These are phyloP conservation scores for Chalciporus sphaerocephalus DNA, from an alignment of 768 basidiomycete genomes.

Conservation along the genomic window DNA sequence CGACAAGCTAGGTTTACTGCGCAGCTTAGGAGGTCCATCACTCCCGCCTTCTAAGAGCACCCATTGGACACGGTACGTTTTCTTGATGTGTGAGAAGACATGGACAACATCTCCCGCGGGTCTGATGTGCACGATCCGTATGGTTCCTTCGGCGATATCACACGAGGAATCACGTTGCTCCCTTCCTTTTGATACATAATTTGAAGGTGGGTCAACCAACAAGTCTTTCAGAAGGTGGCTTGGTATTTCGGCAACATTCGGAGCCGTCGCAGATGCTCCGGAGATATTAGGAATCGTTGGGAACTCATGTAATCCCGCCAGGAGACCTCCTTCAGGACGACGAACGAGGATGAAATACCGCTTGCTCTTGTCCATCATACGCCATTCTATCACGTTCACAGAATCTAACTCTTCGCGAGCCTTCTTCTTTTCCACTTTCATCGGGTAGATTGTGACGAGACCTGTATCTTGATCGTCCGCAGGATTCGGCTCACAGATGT, in stretches of 20 bases:
- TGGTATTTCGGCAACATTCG: slow-evolving; percentile 32
- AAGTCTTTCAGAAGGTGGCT: slow-evolving; percentile 37
- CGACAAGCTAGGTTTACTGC: neutral
- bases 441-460: slow-evolving; percentile 75
- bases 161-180: neutral
- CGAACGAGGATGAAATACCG: slow-evolving; percentile 74
- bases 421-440: slow-evolving; percentile 80
- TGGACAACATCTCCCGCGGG: slow-evolving; percentile 68
- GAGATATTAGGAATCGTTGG: slow-evolving; percentile 60
- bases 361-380: slow-evolving; percentile 31
- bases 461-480: slow-evolving; percentile 12
- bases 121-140: slow-evolving; percentile 42
- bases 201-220: slow-evolving; percentile 31
- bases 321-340: slow-evolving; percentile 84
- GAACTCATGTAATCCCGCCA: slow-evolving; percentile 89
- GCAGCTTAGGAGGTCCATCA: slow-evolving; percentile 38
- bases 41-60: slow-evolving; percentile 58
- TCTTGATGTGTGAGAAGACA: slow-evolving; percentile 86
- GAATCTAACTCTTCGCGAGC: slow-evolving; percentile 79
- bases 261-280: slow-evolving; percentile 34
- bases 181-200: slow-evolving; percentile 3
- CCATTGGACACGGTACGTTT: slow-evolving; percentile 79
- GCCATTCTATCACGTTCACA: slow-evolving; percentile 86
- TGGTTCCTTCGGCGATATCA: neutral
- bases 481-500: slow-evolving; percentile 58